Evolutionary conservation across 1,284 basidiomycete genomes (phyloP).

Genomic region (Xerocomus nothofagi): DNA sequence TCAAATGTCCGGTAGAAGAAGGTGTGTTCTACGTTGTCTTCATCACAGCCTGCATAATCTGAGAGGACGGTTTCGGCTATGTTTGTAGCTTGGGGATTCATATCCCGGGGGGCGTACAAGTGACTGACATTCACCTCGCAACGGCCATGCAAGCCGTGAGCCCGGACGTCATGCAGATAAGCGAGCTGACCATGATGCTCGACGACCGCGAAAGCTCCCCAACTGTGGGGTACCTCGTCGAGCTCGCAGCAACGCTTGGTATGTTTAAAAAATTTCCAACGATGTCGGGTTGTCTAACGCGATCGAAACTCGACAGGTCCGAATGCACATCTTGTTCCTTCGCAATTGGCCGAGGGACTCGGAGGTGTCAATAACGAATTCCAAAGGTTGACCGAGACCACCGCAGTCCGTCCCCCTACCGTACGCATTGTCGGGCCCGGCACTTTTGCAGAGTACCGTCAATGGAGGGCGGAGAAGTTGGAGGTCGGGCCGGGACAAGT

Average conservation of each 20-base stretch:
- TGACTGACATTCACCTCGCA: constrained; percentile 6
- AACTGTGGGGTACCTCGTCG: constrained; percentile 13
- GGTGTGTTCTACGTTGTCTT: neutral
- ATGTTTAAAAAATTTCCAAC: neutral
- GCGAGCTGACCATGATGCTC: constrained; percentile 4
- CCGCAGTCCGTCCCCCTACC: no score
- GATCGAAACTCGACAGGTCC: neutral
- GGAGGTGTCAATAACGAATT: no score
- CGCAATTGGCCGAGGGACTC: no score
- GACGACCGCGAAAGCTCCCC: constrained; percentile 3
- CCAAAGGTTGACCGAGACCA: no score
- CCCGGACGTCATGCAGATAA: neutral
- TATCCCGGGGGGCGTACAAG: no score
- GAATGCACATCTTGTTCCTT: neutral
- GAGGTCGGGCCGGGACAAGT: no score
- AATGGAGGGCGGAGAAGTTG: no score
- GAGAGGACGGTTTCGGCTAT: neutral
- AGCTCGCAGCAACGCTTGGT: constrained; percentile 1
- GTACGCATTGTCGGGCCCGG: no score
- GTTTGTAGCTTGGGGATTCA: neutral
- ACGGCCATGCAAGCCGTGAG: neutral
- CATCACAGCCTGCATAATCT: neutral
- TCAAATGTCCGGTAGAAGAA: constrained; percentile 1
- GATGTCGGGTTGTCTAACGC: neutral
- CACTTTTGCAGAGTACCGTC: no score